A percentile compares a stretch with the other conserved stretches of the same genome.
phyloP scores from a whole-genome alignment of 2,329 filamentous ascomycete genomes.

The Colletotrichum sp. region DNA sequence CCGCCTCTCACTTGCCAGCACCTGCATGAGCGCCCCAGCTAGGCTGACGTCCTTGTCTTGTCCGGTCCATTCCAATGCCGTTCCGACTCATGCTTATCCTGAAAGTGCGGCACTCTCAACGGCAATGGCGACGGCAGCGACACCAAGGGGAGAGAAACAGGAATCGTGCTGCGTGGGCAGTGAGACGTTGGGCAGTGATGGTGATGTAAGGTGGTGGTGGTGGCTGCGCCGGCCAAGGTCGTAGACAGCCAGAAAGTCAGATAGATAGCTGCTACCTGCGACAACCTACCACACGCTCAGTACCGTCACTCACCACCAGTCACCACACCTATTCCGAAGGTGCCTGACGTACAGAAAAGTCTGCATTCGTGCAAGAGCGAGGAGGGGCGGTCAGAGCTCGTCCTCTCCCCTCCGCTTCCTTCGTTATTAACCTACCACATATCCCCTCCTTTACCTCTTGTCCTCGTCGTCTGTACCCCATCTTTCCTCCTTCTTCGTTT shows the following conservation, averaged over 20 bases:
- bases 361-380: slow-evolving; percentile 1
- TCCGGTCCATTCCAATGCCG: not conserved
- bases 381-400: slow-evolving; percentile 14
- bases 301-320: not conserved
- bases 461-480: not conserved
- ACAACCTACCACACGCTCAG: not conserved
- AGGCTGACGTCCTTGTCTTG: not conserved
- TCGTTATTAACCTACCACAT: not conserved
- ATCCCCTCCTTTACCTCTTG: not conserved
- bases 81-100: not conserved
- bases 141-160: not conserved
- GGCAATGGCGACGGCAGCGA: not conserved
- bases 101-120: not conserved
- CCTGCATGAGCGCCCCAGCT: slow-evolving; percentile 12
- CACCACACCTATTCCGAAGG: not conserved
- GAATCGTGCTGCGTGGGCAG: not conserved
- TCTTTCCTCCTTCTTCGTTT: not conserved
- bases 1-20: slow-evolving; percentile 19
- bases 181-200: not conserved
- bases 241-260: not conserved
- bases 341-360: not conserved
- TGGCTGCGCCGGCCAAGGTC: not conserved
- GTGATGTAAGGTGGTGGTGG: not conserved
- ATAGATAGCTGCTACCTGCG: not conserved
- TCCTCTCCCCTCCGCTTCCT: not conserved